phyloP scores from a whole-genome alignment of 495 filamentous ascomycete species.

The Acidiella bohemica region DNA sequence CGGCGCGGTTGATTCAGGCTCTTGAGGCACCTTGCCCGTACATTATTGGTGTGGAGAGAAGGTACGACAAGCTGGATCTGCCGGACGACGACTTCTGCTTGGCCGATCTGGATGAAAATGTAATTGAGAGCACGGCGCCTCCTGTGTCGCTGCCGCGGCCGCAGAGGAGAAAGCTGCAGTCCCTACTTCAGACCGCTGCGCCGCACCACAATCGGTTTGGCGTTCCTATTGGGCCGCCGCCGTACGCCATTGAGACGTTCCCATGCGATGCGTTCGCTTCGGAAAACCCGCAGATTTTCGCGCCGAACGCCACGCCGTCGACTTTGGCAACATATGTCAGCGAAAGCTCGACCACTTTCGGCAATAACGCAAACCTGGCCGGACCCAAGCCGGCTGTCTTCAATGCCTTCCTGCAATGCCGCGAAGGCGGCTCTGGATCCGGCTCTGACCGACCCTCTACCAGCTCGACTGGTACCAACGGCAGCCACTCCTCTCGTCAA shows the following conservation, averaged over 20 bases:
- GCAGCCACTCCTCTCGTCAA: constrained; percentile 15
- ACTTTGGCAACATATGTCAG: constrained; percentile 71
- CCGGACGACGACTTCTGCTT: constrained; percentile 95
- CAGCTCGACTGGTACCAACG: constrained; percentile 44
- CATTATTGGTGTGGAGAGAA: constrained; percentile 85
- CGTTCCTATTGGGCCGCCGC: constrained; percentile 75
- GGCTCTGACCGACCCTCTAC: constrained; percentile 67
- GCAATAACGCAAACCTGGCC: constrained; percentile 33
- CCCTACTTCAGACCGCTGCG: constrained; percentile 76
- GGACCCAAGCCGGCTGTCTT: constrained; percentile 49
- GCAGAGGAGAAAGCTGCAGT: constrained; percentile 76
- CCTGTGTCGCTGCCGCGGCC: constrained; percentile 72
- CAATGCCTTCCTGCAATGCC: constrained; percentile 79
- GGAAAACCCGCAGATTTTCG: constrained; percentile 70
- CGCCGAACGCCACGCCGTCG: constrained; percentile 51
- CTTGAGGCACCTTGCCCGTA: constrained; percentile 94
- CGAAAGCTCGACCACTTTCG: constrained; percentile 79
- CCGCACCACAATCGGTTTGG: constrained; percentile 81
- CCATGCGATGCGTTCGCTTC: constrained; percentile 79
- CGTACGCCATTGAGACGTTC: constrained; percentile 83
- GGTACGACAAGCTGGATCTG: constrained; percentile 82
- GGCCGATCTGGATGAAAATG: constrained; percentile 82
- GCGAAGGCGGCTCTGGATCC: constrained; percentile 46
- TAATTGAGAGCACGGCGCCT: constrained; percentile 63
- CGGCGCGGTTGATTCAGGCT: constrained; percentile 73